A percentile compares a stretch with the other conserved stretches of the same genome.
phyloP scores from a whole-genome alignment of 1,139 yeast genomes.

The Diutina ranongensis region DNA sequence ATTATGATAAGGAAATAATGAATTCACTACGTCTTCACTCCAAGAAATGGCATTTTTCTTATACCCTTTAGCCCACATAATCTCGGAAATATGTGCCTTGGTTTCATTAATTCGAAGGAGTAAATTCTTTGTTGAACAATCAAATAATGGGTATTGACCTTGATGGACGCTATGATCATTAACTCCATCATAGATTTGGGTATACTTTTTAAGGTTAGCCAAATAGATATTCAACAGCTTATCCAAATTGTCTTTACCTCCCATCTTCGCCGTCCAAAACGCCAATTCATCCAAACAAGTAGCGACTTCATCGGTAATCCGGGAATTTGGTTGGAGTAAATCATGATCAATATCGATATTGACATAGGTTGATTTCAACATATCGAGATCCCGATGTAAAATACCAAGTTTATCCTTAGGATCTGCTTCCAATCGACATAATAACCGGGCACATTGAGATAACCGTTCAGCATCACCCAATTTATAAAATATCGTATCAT shows the following conservation, averaged over 20 bases:
- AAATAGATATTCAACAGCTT: conserved; percentile 27
- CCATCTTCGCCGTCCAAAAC: neutral
- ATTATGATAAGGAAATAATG: conserved; percentile 22
- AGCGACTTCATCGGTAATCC: conserved; percentile 24
- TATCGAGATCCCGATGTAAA: conserved; percentile 30
- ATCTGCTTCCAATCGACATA: conserved; percentile 20
- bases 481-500: conserved; percentile 27
- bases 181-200: conserved; percentile 14
- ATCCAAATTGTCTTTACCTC: conserved; percentile 9
- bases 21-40: conserved; percentile 44
- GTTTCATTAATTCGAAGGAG: conserved; percentile 23
- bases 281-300: conserved; percentile 10
- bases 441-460: conserved; percentile 29
- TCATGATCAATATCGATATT: conserved; percentile 18
- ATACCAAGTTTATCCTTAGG: conserved; percentile 21
- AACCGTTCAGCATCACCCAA: conserved; percentile 36
- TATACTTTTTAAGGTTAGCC: conserved; percentile 22
- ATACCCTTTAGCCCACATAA: conserved; percentile 49
- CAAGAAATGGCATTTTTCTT: conserved; percentile 47
- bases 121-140: conserved; percentile 23
- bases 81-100: conserved; percentile 52
- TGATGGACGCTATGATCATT: conserved; percentile 16
- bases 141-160: conserved; percentile 25
- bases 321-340: conserved; percentile 18
- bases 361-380: conserved; percentile 22